Evolutionary conservation across 116 monocot species (phyloP).

Genomic region (Cymodocea nodosa): DNA sequence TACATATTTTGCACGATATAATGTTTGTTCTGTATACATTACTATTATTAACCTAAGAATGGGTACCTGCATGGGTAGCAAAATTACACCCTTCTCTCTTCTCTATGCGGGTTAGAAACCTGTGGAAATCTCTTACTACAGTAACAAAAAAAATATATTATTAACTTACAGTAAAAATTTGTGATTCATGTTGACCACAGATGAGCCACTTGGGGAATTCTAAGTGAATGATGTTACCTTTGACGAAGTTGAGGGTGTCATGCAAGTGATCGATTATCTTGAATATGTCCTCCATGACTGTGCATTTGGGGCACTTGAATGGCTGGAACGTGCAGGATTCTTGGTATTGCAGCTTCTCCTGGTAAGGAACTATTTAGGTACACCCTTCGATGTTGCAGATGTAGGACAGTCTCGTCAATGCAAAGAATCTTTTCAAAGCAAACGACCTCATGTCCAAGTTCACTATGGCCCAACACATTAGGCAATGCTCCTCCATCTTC

Average conservation of each 20-base stretch:
- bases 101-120: no score
- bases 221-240: not conserved
- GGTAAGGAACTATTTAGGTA: not conserved
- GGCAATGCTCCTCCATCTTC: not conserved
- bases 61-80: no score
- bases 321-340: not conserved
- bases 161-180: not conserved
- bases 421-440: not conserved
- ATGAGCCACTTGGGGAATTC: not conserved
- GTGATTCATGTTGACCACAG: not conserved
- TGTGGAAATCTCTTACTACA: no score
- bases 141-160: no score
- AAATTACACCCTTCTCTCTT: no score
- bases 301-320: not conserved
- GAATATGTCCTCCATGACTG: not conserved
- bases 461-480: not conserved
- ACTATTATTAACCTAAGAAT: no score
- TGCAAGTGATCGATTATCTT: not conserved
- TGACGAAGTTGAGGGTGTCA: not conserved
- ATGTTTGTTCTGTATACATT: no score
- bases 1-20: no score
- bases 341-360: not conserved
- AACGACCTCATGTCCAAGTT: not conserved
- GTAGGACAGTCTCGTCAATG: not conserved
- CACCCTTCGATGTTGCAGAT: not conserved